Percentiles rank a stretch among this genome's conserved stretches.
Conservation (phyloP, 2,329 filamentous ascomycete species). For the Nakataea oryzae region DNA sequence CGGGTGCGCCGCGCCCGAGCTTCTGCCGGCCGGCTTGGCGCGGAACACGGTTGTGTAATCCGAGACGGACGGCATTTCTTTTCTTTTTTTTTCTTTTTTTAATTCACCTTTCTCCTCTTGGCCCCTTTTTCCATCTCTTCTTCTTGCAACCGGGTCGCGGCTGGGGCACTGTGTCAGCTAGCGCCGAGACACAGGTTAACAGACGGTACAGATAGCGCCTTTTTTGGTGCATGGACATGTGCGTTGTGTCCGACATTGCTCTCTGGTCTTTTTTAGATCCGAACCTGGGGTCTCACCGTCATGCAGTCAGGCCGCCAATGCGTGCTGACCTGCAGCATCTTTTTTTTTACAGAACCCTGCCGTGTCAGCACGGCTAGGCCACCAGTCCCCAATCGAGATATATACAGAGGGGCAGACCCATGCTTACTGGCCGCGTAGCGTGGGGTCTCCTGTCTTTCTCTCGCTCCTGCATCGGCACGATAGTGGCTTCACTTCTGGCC, state of each 20-base stretch:
- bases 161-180: too few species aligned
- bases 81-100: background rate
- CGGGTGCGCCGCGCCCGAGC: background rate
- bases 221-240: too few species aligned
- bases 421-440: too few species aligned
- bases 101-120: background rate
- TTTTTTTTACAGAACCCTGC: background rate
- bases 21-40: background rate
- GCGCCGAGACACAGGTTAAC: too few species aligned
- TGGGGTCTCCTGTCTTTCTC: background rate
- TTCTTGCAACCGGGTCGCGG: too few species aligned
- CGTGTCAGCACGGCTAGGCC: background rate
- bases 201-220: too few species aligned
- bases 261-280: too few species aligned
- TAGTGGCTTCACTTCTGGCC: background rate
- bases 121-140: too few species aligned
- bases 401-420: too few species aligned
- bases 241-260: too few species aligned
- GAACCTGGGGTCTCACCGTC: too few species aligned
- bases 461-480: background rate
- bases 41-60: conserved; percentile 12
- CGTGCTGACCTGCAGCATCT: background rate
- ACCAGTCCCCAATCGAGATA: too few species aligned
- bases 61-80: background rate
- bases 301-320: background rate